Evolutionary conservation across 208 protist genomes (phyloP).

Genomic region (Acanthamoeba healyi): DNA sequence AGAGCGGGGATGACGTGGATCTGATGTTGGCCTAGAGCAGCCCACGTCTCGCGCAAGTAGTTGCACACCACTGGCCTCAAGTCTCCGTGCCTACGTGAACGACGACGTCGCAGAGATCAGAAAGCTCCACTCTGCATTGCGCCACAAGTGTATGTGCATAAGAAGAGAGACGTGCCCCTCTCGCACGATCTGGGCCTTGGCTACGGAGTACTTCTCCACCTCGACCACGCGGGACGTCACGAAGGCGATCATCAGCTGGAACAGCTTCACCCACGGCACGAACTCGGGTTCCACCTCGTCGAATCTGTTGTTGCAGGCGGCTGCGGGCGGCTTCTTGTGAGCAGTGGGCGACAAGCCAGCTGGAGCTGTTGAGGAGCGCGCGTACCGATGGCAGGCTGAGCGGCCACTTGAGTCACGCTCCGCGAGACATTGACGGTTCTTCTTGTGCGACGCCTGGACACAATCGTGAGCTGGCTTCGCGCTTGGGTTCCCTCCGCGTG

Average conservation of each 20-base stretch:
- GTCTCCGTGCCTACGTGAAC: constrained; percentile 24
- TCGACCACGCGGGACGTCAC: constrained; percentile 70
- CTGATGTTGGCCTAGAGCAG: neutral
- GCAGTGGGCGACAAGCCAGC: too few species aligned
- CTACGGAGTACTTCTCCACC: constrained; percentile 73
- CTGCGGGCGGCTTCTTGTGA: neutral
- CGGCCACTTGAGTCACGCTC: too few species aligned
- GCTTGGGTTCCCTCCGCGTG: too few species aligned
- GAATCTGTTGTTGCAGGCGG: neutral
- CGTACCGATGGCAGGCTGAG: too few species aligned
- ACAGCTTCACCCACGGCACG: constrained; percentile 70
- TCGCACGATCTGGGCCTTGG: constrained; percentile 64
- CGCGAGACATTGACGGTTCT: neutral
- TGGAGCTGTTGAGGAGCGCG: neutral
- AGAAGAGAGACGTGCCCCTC: constrained; percentile 30
- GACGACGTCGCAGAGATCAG: neutral
- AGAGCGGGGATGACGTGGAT: constrained; percentile 5
- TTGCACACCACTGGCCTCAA: neutral
- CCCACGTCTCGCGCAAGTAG: neutral
- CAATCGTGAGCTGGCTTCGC: neutral
- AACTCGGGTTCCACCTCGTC: neutral
- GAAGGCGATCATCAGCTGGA: constrained; percentile 76
- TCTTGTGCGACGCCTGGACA: neutral
- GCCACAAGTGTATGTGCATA: neutral
- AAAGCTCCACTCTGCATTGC: neutral